Conservation (phyloP, 2,329 filamentous ascomycete genomes). For the Cytospora mali region DNA sequence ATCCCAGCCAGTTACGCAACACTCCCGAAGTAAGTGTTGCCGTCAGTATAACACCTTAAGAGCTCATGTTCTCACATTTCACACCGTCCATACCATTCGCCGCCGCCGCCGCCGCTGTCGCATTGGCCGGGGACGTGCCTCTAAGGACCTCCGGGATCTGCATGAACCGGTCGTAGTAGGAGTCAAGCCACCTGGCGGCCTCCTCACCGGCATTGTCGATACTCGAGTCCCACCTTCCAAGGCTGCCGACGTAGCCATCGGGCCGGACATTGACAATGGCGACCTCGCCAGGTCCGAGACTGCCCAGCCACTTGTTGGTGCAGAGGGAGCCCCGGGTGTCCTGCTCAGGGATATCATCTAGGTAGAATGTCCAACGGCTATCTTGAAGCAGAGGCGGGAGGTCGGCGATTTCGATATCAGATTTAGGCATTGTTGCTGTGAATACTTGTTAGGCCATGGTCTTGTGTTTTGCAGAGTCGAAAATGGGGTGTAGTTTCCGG, state of each 20-base stretch:
- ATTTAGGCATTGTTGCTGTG: slow-evolving; percentile 61
- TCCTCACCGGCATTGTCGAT: slow-evolving; percentile 53
- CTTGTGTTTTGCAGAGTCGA: slow-evolving; percentile 9
- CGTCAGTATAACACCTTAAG: background rate
- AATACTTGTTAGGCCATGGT: slow-evolving; percentile 24
- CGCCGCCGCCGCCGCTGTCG: background rate
- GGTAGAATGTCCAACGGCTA: slow-evolving; percentile 72
- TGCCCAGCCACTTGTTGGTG: slow-evolving; percentile 71
- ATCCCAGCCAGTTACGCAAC: background rate
- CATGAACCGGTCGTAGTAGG: slow-evolving; percentile 58
- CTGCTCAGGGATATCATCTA: slow-evolving; percentile 64
- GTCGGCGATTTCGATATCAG: slow-evolving; percentile 65
- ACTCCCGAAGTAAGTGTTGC: background rate
- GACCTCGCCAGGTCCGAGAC: slow-evolving; percentile 57
- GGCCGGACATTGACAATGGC: slow-evolving; percentile 70
- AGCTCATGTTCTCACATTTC: slow-evolving; percentile 6
- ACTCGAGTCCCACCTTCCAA: slow-evolving; percentile 56
- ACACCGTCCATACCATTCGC: slow-evolving; percentile 9
- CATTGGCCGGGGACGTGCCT: slow-evolving; percentile 16
- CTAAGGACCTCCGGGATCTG: slow-evolving; percentile 44
- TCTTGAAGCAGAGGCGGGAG: slow-evolving; percentile 64
- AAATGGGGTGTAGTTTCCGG: background rate
- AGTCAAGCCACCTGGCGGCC: slow-evolving; percentile 57
- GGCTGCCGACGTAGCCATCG: slow-evolving; percentile 73
- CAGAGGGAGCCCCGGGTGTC: slow-evolving; percentile 56